phyloP scores from a whole-genome alignment of 352 stramenopile species.

The Phytophthora cajani region DNA sequence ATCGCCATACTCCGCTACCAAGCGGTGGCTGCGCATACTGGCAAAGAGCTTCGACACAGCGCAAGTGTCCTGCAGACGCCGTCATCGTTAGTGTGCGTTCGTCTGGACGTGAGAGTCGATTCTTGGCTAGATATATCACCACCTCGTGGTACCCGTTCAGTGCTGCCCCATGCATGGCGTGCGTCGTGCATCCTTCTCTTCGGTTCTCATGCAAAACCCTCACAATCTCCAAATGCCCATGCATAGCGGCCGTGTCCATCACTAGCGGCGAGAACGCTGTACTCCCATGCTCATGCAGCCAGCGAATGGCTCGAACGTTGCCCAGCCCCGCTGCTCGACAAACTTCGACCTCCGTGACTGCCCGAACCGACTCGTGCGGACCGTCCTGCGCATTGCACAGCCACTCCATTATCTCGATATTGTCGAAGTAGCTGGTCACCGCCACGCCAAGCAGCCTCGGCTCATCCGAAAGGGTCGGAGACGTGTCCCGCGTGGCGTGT shows the following conservation, averaged over 20 bases:
- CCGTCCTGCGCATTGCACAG: conserved; percentile 23
- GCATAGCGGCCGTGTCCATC: conserved; percentile 37
- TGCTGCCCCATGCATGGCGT: conserved; percentile 37
- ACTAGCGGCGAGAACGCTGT: conserved; percentile 29
- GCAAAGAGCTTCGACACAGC: conserved; percentile 27
- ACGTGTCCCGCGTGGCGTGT: conserved; percentile 27
- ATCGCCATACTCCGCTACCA: conserved; percentile 18
- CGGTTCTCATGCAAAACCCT: conserved; percentile 31
- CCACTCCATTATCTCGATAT: conserved; percentile 35
- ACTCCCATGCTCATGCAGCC: conserved; percentile 28
- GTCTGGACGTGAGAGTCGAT: conserved; percentile 23
- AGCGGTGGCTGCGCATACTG: conserved; percentile 13
- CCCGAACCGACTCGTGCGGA: conserved; percentile 15
- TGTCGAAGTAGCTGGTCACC: conserved; percentile 42
- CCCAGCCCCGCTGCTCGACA: conserved; percentile 33
- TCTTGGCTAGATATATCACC: conserved; percentile 24
- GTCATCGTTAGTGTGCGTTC: conserved; percentile 24
- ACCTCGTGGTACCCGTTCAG: conserved; percentile 35
- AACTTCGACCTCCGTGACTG: conserved; percentile 28
- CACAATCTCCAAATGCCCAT: conserved; percentile 35
- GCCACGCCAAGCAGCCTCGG: conserved; percentile 20
- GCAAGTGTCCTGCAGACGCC: conserved; percentile 27
- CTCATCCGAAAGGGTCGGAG: conserved; percentile 21
- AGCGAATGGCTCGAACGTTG: conserved; percentile 32
- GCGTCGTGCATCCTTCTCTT: conserved; percentile 31